A percentile compares a stretch with the other conserved stretches of the same genome.
Conservation (phyloP, 768 basidiomycete genomes). For the Lyophyllum decastes region DNA sequence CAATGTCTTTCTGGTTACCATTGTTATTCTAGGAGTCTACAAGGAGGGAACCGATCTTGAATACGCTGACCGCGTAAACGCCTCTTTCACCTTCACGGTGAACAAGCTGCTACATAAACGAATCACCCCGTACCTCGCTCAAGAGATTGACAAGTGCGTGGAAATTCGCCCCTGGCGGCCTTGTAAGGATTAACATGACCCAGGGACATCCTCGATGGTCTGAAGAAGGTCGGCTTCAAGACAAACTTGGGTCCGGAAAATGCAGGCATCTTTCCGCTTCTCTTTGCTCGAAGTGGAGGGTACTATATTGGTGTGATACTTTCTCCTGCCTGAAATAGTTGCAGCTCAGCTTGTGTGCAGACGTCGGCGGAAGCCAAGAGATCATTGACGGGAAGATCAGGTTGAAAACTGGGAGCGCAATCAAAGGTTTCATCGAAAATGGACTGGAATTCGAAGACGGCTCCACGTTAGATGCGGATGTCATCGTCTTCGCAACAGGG, state of each 20-base stretch:
- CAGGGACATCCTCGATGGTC: slow-evolving; percentile 38
- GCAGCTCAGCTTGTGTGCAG: slow-evolving; percentile 25
- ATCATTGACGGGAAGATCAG: slow-evolving; percentile 72
- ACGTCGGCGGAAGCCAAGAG: slow-evolving; percentile 59
- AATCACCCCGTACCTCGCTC: slow-evolving; percentile 10
- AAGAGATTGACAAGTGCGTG: slow-evolving; percentile 17
- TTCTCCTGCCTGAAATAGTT: no score
- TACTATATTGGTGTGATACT: slow-evolving; percentile 36
- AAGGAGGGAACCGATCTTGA: slow-evolving; percentile 12
- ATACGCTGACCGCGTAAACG: slow-evolving; percentile 15
- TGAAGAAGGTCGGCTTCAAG: slow-evolving; percentile 37
- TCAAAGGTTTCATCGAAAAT: slow-evolving; percentile 43
- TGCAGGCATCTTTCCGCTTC: slow-evolving; percentile 32
- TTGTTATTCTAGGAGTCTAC: slow-evolving; percentile 10
- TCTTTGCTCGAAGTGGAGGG: slow-evolving; percentile 35
- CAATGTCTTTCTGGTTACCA: neutral
- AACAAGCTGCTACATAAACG: slow-evolving; percentile 12
- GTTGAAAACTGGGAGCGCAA: slow-evolving; percentile 59
- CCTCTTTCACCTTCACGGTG: slow-evolving; percentile 12
- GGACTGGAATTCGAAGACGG: slow-evolving; percentile 53
- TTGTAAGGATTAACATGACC: neutral
- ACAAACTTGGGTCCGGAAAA: slow-evolving; percentile 38
- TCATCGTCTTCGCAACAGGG: slow-evolving; percentile 64
- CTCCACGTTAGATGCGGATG: slow-evolving; percentile 47
- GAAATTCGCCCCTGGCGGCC: neutral